These are phyloP conservation scores for Floccularia luteovirens DNA, from an alignment of 768 basidiomycete genomes.

Conservation along the genomic window DNA sequence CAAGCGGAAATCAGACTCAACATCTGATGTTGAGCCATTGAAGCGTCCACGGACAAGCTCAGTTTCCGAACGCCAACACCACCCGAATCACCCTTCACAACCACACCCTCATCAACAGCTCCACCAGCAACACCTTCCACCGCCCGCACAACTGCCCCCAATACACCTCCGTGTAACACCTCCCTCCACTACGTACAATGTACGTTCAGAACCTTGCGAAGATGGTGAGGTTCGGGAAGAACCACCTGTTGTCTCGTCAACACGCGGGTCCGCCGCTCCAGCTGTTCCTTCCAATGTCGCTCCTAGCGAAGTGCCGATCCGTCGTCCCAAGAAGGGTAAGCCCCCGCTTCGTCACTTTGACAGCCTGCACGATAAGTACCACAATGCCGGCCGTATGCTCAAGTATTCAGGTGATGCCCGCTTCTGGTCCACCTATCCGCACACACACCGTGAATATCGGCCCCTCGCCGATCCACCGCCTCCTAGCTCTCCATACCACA, in stretches of 20 bases:
- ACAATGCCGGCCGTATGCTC: slow-evolving; percentile 61
- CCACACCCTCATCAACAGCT: slow-evolving; percentile 18
- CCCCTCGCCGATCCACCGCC: slow-evolving; percentile 58
- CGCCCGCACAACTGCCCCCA: slow-evolving; percentile 15
- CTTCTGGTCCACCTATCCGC: slow-evolving; percentile 66
- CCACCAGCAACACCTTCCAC: slow-evolving; percentile 14
- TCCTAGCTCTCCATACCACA: slow-evolving; percentile 64
- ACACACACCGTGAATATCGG: slow-evolving; percentile 55
- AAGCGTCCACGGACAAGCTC: slow-evolving; percentile 39
- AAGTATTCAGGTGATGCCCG: slow-evolving; percentile 82
- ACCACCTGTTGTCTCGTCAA: slow-evolving; percentile 15
- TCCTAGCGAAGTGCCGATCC: slow-evolving; percentile 47
- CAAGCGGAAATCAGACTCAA: slow-evolving; percentile 41
- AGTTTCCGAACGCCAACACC: slow-evolving; percentile 14
- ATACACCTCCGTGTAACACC: slow-evolving; percentile 15
- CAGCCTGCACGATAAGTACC: slow-evolving; percentile 61
- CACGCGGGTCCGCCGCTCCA: slow-evolving; percentile 13
- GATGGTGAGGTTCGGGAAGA: slow-evolving; percentile 51
- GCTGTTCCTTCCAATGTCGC: slow-evolving; percentile 16
- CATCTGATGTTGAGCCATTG: slow-evolving; percentile 28
- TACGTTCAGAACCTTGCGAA: slow-evolving; percentile 39
- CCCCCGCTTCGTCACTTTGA: slow-evolving; percentile 41
- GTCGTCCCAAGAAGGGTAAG: slow-evolving; percentile 60
- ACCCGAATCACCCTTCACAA: slow-evolving; percentile 16
- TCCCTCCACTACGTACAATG: slow-evolving; percentile 12